phyloP scores from a whole-genome alignment of 306 rosid genomes.

The Medicago truncatula region DNA sequence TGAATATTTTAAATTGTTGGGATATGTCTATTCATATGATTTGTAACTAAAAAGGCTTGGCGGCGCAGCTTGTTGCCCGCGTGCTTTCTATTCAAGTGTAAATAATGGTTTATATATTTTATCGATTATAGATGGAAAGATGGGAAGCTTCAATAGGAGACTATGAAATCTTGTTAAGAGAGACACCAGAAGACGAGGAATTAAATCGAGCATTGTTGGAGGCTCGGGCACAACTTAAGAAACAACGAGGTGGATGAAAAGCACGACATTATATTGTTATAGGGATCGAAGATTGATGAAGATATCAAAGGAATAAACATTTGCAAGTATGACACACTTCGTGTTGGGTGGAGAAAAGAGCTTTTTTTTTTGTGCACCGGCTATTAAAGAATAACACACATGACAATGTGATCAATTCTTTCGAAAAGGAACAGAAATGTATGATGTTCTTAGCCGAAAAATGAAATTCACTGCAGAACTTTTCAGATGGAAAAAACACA shows the following conservation, averaged over 20 bases:
- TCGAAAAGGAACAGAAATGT: not conserved
- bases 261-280: not conserved
- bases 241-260: constrained; percentile 44
- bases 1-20: not conserved
- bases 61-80: too few relatives aligned
- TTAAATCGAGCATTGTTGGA: constrained; percentile 55
- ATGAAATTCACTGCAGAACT: constrained; percentile 16
- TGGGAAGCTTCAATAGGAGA: constrained; percentile 82
- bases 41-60: too few relatives aligned
- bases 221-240: constrained; percentile 55
- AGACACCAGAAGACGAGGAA: constrained; percentile 65
- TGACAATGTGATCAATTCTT: not conserved
- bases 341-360: not conserved
- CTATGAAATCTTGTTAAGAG: constrained; percentile 63
- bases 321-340: not conserved
- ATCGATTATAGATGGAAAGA: constrained; percentile 61
- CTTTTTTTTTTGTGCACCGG: not conserved
- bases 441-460: not conserved
- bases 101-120: too few relatives aligned
- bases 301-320: not conserved
- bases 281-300: not conserved
- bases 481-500: constrained; percentile 8
- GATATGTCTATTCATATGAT: constrained; percentile 2
- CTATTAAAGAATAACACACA: not conserved
- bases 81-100: too few relatives aligned